These are phyloP conservation scores for Neofusicoccum ribis DNA, from an alignment of 2,329 filamentous ascomycete species.

Conservation along the genomic window DNA sequence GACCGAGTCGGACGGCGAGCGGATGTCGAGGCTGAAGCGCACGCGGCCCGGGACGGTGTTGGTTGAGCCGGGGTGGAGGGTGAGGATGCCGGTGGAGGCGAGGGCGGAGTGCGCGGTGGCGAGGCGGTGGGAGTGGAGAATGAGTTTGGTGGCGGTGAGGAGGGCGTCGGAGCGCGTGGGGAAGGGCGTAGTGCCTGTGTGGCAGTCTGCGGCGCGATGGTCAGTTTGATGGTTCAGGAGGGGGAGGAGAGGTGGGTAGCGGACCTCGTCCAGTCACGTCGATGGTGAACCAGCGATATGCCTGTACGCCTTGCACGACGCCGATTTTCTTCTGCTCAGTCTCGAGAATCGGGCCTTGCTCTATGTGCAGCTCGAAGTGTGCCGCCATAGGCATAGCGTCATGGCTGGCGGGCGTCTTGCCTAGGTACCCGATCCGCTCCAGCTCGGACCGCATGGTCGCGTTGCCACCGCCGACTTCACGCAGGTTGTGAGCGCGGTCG, in stretches of 20 bases:
- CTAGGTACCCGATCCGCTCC: slow-evolving; percentile 70
- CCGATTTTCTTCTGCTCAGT: slow-evolving; percentile 63
- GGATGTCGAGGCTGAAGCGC: slow-evolving; percentile 68
- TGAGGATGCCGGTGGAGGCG: slow-evolving; percentile 70
- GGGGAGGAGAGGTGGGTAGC: background rate
- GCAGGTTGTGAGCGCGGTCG: slow-evolving; percentile 61
- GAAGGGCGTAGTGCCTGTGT: slow-evolving; percentile 74
- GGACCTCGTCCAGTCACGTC: slow-evolving; percentile 58
- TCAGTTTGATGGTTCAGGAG: background rate
- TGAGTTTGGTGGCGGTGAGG: slow-evolving; percentile 66
- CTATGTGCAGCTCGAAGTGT: slow-evolving; percentile 83
- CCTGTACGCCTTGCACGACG: slow-evolving; percentile 71
- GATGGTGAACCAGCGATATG: slow-evolving; percentile 72
- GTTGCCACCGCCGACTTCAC: slow-evolving; percentile 61
- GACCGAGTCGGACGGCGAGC: slow-evolving; percentile 57
- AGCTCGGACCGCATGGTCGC: slow-evolving; percentile 69
- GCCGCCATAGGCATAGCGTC: slow-evolving; percentile 66
- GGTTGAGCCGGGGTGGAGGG: slow-evolving; percentile 65
- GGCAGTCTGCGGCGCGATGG: slow-evolving; percentile 53
- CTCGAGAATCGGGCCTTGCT: slow-evolving; percentile 78
- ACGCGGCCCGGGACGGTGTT: slow-evolving; percentile 73
- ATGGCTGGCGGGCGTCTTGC: slow-evolving; percentile 57
- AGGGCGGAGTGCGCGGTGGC: slow-evolving; percentile 62
- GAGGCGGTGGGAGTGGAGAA: slow-evolving; percentile 63
- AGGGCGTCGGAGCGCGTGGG: slow-evolving; percentile 67